Evolutionary conservation across 768 basidiomycete genomes (phyloP).

Genomic region (Pleurotus sapidus): DNA sequence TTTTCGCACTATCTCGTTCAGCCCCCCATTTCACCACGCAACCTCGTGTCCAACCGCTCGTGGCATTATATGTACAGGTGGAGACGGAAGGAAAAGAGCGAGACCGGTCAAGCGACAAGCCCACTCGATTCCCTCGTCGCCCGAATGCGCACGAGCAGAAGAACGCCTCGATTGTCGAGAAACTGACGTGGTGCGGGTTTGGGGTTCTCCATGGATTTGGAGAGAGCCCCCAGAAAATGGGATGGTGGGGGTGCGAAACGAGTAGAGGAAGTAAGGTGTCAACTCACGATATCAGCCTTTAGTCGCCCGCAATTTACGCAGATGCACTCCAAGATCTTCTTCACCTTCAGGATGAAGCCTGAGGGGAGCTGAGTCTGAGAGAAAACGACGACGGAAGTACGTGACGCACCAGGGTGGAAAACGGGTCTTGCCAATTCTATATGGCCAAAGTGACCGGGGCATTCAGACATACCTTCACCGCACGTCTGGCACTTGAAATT

Average conservation of each 20-base stretch:
- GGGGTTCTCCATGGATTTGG: slow-evolving; percentile 90
- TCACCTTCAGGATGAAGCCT: slow-evolving; percentile 98
- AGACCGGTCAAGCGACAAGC: slow-evolving; percentile 93
- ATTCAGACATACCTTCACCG: slow-evolving; percentile 99
- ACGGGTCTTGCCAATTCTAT: slow-evolving; percentile 97
- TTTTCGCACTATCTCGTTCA: slow-evolving; percentile 91
- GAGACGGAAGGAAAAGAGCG: slow-evolving; percentile 27
- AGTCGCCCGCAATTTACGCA: slow-evolving; percentile 98
- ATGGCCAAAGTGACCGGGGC: slow-evolving; percentile 99
- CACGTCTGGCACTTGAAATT: slow-evolving; percentile 99
- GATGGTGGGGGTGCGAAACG: slow-evolving; percentile 92
- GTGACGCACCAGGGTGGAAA: slow-evolving; percentile 84
- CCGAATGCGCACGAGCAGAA: slow-evolving; percentile 61
- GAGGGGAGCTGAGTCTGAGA: slow-evolving; percentile 6
- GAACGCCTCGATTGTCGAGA: slow-evolving; percentile 82
- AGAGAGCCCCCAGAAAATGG: slow-evolving; percentile 99
- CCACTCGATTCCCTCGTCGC: slow-evolving; percentile 57
- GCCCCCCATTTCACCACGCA: slow-evolving; percentile 97
- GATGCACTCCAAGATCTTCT: slow-evolving; percentile 98
- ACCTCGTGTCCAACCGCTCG: slow-evolving; percentile 84
- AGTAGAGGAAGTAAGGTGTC: slow-evolving; percentile 72
- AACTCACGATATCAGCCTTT: slow-evolving; percentile 96
- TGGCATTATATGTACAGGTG: slow-evolving; percentile 46
- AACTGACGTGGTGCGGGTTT: slow-evolving; percentile 81
- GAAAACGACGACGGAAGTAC: not conserved